Evolutionary conservation across 1,139 yeast genomes (phyloP).

Genomic region (Candida sp.): DNA sequence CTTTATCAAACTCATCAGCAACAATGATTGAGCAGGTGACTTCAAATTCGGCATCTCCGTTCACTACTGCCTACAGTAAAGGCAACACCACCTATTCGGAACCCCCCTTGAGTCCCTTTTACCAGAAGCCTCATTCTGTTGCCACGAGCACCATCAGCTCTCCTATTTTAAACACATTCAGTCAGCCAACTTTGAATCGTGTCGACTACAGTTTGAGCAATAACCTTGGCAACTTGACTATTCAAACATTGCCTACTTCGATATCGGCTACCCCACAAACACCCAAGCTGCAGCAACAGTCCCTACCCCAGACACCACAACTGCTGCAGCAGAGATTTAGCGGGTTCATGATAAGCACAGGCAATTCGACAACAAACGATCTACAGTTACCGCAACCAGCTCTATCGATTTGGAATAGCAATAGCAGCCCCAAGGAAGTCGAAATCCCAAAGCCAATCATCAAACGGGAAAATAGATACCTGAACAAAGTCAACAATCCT

Average conservation of each 20-base stretch:
- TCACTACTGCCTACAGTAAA: not conserved
- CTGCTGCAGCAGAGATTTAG: not conserved
- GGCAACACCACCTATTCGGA: slow-evolving; percentile 1
- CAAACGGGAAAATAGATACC: slow-evolving; percentile 21
- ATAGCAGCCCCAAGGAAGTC: not conserved
- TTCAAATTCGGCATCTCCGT: not conserved
- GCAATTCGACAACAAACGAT: not conserved
- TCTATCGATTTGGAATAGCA: slow-evolving; percentile 6
- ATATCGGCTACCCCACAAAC: not conserved
- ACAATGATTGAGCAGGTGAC: not conserved
- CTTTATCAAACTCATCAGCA: not conserved
- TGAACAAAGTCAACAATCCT: slow-evolving; percentile 25
- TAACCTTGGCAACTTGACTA: not conserved
- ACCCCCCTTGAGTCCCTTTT: slow-evolving; percentile 4
- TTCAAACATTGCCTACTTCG: not conserved
- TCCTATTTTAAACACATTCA: slow-evolving; percentile 1
- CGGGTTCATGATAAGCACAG: slow-evolving; percentile 1
- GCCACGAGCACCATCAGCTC: slow-evolving; percentile 1
- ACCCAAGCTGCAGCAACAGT: not conserved
- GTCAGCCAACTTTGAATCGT: not conserved
- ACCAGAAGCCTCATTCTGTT: not conserved
- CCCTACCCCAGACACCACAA: not conserved
- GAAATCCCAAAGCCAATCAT: not conserved
- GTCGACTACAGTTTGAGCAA: slow-evolving; percentile 2
- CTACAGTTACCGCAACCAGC: not conserved